Evolutionary conservation across 2,329 filamentous ascomycete species (phyloP).

Genomic region (Neodidymelliopsis sp.): DNA sequence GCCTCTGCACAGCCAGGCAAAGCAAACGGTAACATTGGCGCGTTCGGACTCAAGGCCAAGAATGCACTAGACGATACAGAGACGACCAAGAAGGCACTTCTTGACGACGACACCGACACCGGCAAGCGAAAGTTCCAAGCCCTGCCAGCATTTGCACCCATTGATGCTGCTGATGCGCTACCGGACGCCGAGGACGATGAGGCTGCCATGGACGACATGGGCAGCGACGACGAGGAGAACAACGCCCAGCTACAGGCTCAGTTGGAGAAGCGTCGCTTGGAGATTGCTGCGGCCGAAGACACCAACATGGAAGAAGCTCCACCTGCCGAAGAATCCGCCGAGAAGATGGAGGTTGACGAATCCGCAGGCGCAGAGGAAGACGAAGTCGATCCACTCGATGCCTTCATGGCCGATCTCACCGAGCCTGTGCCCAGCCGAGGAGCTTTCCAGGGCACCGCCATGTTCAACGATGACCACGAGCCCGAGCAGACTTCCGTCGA

Average conservation of each 20-base stretch:
- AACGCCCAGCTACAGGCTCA: conserved; percentile 85
- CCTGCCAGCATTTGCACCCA: conserved; percentile 73
- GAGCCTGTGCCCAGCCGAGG: conserved; percentile 52
- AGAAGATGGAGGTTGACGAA: conserved; percentile 66
- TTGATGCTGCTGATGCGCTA: conserved; percentile 54
- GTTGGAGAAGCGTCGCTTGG: conserved; percentile 75
- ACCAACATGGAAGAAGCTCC: conserved; percentile 53
- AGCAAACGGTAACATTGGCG: conserved; percentile 76
- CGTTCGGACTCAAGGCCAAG: conserved; percentile 77
- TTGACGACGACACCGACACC: conserved; percentile 87
- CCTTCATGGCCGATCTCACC: conserved; percentile 83
- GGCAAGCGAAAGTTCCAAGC: conserved; percentile 85
- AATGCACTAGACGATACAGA: conserved; percentile 71
- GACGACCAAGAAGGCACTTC: conserved; percentile 77
- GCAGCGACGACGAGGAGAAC: conserved; percentile 85
- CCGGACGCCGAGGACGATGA: conserved; percentile 62
- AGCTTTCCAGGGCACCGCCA: conserved; percentile 76
- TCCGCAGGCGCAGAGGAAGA: conserved; percentile 65
- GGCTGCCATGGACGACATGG: conserved; percentile 76
- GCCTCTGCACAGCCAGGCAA: conserved; percentile 65
- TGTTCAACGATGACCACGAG: conserved; percentile 87
- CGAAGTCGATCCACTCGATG: conserved; percentile 87
- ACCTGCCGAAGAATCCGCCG: conserved; percentile 36
- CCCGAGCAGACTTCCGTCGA: conserved; percentile 69
- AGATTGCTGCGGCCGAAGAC: conserved; percentile 55